phyloP scores from a whole-genome alignment of 75 land plant genomes.

The Adiantum capillusveneris region DNA sequence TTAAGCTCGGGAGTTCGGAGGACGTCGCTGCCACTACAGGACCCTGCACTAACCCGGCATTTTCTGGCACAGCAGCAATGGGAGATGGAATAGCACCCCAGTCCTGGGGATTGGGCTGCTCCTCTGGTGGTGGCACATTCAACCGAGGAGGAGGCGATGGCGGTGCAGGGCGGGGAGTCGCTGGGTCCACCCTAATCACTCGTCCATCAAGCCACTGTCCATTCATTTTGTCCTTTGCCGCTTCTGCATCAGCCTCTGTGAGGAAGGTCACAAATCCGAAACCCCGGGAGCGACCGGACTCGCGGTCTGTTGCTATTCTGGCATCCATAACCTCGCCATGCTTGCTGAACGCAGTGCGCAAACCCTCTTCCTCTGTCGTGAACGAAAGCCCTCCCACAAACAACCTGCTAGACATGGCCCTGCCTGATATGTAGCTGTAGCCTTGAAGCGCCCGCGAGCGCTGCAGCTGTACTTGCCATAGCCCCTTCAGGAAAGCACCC shows the following conservation, averaged over 20 bases:
- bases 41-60: too few species aligned
- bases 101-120: too few species aligned
- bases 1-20: too few species aligned
- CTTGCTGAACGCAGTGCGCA: slow-evolving; percentile 16
- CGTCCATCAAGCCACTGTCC: not conserved
- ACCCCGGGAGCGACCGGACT: slow-evolving; percentile 27
- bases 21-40: too few species aligned
- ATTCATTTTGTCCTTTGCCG: not conserved
- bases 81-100: too few species aligned
- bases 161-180: not conserved
- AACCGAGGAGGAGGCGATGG: not conserved
- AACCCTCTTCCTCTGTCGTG: slow-evolving; percentile 13
- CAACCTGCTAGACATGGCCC: not conserved
- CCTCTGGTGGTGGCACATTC: too few species aligned
- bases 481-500: too few species aligned
- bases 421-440: too few species aligned
- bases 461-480: too few species aligned
- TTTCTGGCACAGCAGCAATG: too few species aligned
- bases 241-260: not conserved
- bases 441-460: too few species aligned
- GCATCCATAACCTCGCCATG: slow-evolving; percentile 19
- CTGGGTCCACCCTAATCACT: not conserved
- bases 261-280: slow-evolving; percentile 33
- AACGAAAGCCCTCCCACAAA: slow-evolving; percentile 24
- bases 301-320: slow-evolving; percentile 22